Percentiles rank a stretch among this genome's conserved stretches.
phyloP scores from a whole-genome alignment of 306 rosid species.

The Pyrus communis region DNA sequence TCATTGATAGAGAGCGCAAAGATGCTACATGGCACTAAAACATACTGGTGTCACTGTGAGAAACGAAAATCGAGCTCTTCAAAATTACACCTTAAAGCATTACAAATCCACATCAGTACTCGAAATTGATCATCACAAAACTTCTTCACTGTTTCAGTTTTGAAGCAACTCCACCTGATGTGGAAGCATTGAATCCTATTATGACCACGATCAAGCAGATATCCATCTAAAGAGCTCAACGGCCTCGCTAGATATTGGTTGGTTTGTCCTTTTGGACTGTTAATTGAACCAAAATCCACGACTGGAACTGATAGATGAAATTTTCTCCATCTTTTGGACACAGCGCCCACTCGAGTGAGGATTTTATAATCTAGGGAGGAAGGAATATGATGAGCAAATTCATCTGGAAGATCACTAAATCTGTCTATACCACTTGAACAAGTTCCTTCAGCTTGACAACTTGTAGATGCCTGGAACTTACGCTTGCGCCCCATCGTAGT shows the following conservation, averaged over 20 bases:
- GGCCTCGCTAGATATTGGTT: background rate
- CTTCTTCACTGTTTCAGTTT: background rate
- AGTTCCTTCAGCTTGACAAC: background rate
- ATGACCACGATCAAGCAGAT: background rate
- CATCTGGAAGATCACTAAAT: background rate
- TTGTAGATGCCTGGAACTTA: background rate
- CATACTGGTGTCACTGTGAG: background rate
- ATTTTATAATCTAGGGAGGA: background rate
- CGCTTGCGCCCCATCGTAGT: background rate
- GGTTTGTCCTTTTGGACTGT: background rate
- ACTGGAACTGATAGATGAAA: background rate
- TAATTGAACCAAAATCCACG: background rate
- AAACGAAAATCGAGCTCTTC: background rate
- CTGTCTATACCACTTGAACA: background rate
- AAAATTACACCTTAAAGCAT: background rate
- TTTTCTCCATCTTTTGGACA: background rate
- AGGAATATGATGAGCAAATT: background rate
- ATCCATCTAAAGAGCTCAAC: background rate
- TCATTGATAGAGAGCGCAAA: background rate
- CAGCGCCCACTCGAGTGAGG: background rate
- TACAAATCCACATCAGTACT: background rate
- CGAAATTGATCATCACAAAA: background rate
- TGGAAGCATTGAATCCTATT: background rate
- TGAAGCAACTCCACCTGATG: background rate
- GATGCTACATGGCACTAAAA: background rate